A percentile compares a stretch with the other conserved stretches of the same genome.
Conservation (phyloP, 169 alveolate genomes). For the Plasmodium chabaudi region DNA sequence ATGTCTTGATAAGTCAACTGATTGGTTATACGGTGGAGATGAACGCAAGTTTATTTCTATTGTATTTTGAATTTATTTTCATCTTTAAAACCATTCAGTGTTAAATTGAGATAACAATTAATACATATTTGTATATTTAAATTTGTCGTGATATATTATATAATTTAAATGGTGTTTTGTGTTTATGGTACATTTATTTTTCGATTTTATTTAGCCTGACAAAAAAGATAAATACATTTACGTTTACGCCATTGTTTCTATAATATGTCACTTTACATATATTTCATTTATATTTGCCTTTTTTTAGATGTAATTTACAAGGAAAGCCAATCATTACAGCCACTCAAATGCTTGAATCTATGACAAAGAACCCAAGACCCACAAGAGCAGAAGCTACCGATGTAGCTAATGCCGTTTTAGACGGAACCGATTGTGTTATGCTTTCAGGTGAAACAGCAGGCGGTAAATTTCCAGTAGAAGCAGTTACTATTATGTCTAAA, state of each 20-base stretch:
- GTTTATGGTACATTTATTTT: background rate
- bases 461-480: constrained; percentile 86
- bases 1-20: constrained; percentile 68
- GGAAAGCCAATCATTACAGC: constrained; percentile 99
- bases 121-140: background rate
- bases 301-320: constrained; percentile 90
- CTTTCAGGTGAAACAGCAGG: constrained; percentile 93
- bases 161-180: background rate
- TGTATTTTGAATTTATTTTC: constrained; percentile 19
- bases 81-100: constrained; percentile 60
- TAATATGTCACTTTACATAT: background rate
- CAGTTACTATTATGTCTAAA: constrained; percentile 88
- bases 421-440: constrained; percentile 98
- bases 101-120: constrained; percentile 51
- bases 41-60: background rate
- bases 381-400: constrained; percentile 99
- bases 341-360: constrained; percentile 98
- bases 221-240: no score
- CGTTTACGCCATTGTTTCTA: no score
- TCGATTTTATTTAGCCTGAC: no score
- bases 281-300: background rate
- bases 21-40: constrained; percentile 21
- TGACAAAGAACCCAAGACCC: constrained; percentile 97
- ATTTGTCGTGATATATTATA: background rate
- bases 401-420: constrained; percentile 99